Conservation (phyloP, 345 rosid genomes). For the Stellera chamaejasme region DNA sequence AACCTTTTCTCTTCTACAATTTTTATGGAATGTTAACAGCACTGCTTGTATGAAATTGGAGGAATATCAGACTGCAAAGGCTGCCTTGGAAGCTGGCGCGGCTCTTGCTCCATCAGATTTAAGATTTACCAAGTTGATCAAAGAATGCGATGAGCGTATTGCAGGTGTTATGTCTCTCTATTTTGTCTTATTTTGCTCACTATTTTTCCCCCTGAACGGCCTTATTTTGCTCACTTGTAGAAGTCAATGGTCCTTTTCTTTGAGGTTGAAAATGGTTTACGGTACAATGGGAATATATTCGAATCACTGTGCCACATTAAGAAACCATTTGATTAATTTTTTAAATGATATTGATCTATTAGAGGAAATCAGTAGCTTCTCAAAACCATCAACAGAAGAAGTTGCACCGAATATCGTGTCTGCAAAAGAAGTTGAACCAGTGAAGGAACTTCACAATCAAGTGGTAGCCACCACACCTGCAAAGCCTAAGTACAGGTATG, state of each 20-base stretch:
- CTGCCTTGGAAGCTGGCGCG: conserved; percentile 64
- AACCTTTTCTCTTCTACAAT: too few relatives aligned
- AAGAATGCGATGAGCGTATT: conserved; percentile 55
- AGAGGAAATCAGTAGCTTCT: conserved; percentile 32
- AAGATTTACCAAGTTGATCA: conserved; percentile 60
- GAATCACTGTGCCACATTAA: too few relatives aligned
- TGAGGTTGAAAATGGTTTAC: too few relatives aligned
- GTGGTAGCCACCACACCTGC: conserved; percentile 15
- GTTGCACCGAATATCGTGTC: conserved; percentile 10
- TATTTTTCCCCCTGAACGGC: too few relatives aligned
- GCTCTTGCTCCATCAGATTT: conserved; percentile 43
- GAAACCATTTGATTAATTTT: too few relatives aligned
- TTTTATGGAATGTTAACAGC: conserved; percentile 24
- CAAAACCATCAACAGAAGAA: conserved; percentile 11
- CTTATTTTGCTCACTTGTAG: too few relatives aligned
- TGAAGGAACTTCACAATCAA: conserved; percentile 2
- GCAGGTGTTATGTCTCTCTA: conserved; percentile 30
- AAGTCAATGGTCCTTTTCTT: too few relatives aligned
- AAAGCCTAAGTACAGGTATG: conserved; percentile 48
- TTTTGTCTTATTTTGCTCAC: too few relatives aligned
- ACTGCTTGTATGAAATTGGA: conserved; percentile 86
- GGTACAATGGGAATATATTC: too few relatives aligned
- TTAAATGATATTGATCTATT: background rate
- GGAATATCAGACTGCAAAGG: conserved; percentile 80
- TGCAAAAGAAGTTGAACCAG: conserved; percentile 12